These are phyloP conservation scores for Catharanthus roseus DNA, from an alignment of 257 asterid species.

Conservation along the genomic window DNA sequence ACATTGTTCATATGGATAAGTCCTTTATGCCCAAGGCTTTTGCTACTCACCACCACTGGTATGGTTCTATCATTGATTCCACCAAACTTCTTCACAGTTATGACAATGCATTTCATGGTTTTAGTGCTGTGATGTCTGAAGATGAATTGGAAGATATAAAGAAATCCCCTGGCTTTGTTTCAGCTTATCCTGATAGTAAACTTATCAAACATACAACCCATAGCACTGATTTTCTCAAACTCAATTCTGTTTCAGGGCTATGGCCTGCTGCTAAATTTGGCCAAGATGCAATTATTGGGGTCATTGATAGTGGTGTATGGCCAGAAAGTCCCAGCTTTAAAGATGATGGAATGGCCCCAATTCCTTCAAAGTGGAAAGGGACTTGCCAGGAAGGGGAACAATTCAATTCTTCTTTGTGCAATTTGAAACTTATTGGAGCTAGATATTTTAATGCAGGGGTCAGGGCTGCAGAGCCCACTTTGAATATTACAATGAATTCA, in stretches of 20 bases:
- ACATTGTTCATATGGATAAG: conserved; percentile 20
- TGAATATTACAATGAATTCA: conserved; percentile 43
- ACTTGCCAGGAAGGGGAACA: conserved; percentile 35
- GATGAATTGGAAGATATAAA: conserved; percentile 25
- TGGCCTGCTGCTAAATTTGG: conserved; percentile 54
- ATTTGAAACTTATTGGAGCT: conserved; percentile 47
- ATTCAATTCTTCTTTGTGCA: conserved; percentile 40
- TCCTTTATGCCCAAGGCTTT: conserved; percentile 22
- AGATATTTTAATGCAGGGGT: conserved; percentile 42
- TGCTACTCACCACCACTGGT: conserved; percentile 23
- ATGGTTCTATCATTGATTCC: neutral
- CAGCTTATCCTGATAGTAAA: conserved; percentile 27
- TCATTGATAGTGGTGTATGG: conserved; percentile 47
- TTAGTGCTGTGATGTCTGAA: conserved; percentile 33
- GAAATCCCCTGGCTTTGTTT: conserved; percentile 34
- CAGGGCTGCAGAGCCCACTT: conserved; percentile 27
- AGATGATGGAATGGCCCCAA: conserved; percentile 40
- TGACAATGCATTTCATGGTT: conserved; percentile 40
- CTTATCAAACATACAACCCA: conserved; percentile 46
- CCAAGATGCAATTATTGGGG: conserved; percentile 38
- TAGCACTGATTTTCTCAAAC: conserved; percentile 35
- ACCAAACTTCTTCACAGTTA: conserved; percentile 26
- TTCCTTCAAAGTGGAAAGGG: conserved; percentile 8
- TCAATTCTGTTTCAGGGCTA: conserved; percentile 32
- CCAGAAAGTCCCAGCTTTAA: conserved; percentile 42